Evolutionary conservation across 768 basidiomycete species (phyloP).

Genomic region (Chiua virens): DNA sequence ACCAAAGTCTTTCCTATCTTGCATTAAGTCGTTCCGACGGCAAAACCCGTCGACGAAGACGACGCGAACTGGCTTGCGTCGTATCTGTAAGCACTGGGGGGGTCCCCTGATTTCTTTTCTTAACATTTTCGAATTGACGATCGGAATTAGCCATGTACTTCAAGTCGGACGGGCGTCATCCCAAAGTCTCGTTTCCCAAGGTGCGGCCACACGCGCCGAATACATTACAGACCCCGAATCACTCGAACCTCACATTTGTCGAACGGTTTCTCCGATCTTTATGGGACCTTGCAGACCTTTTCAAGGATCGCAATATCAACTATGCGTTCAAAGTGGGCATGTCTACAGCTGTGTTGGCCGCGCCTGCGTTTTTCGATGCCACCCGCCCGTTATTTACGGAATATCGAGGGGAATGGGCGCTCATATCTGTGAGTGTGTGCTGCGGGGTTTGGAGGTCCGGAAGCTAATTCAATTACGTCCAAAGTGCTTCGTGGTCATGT

Average conservation of each 20-base stretch:
- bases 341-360: constrained; percentile 77
- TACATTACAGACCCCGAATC: constrained; percentile 77
- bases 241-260: constrained; percentile 53
- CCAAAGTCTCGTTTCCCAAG: constrained; percentile 74
- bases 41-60: constrained; percentile 13
- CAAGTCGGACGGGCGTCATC: constrained; percentile 44
- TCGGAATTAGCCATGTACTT: constrained; percentile 49
- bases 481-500: constrained; percentile 91
- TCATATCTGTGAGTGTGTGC: constrained; percentile 71
- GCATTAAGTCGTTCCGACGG: constrained; percentile 16
- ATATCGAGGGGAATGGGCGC: constrained; percentile 92
- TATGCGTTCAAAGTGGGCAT: constrained; percentile 88
- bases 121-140: constrained; percentile 9
- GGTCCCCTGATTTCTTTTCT: not conserved
- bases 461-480: constrained; percentile 4
- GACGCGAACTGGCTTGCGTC: constrained; percentile 26
- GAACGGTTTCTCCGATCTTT: constrained; percentile 67
- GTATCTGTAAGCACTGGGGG: constrained; percentile 44
- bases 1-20: constrained; percentile 23
- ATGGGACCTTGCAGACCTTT: constrained; percentile 66
- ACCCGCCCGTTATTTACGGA: constrained; percentile 78
- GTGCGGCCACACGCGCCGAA: constrained; percentile 81
- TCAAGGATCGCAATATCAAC: constrained; percentile 75
- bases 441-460: constrained; percentile 12
- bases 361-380: constrained; percentile 82